A percentile compares a stretch with the other conserved stretches of the same genome.
Conservation (phyloP, 257 asterid genomes). For the Cynanchum wilfordii region DNA sequence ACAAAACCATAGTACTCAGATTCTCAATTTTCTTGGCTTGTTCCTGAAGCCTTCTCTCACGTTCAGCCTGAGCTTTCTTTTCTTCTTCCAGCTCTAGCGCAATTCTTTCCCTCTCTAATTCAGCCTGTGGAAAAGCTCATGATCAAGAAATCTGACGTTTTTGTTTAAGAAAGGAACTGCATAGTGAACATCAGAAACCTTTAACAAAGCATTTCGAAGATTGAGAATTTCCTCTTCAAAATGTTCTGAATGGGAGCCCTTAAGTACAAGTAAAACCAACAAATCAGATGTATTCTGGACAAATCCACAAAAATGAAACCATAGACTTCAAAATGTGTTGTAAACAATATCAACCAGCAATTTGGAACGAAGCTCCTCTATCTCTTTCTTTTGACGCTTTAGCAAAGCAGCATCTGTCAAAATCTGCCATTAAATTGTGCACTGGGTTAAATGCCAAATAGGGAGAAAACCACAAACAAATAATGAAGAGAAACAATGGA, state of each 20-base stretch:
- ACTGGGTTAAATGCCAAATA: conserved; percentile 17
- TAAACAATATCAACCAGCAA: conserved; percentile 52
- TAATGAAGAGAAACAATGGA: conserved; percentile 7
- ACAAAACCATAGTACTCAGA: conserved; percentile 87
- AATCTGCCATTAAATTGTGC: conserved; percentile 43
- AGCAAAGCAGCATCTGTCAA: conserved; percentile 96
- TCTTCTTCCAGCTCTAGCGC: conserved; percentile 94
- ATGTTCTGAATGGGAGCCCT: conserved; percentile 90
- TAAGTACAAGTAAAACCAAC: conserved; percentile 20
- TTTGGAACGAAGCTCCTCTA: conserved; percentile 88
- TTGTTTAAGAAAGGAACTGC: conserved; percentile 14
- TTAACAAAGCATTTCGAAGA: conserved; percentile 84
- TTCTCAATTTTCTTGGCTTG: conserved; percentile 89
- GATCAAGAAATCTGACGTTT: conserved; percentile 5
- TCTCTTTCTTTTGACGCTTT: conserved; percentile 95
- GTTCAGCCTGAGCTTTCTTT: conserved; percentile 92
- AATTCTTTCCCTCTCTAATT: conserved; percentile 93
- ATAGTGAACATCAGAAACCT: conserved; percentile 43
- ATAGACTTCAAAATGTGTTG: neutral
- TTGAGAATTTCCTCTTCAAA: conserved; percentile 75
- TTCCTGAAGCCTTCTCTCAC: conserved; percentile 78
- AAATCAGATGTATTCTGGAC: conserved; percentile 24
- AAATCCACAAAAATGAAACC: conserved; percentile 17
- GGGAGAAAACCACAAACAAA: neutral
- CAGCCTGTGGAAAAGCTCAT: conserved; percentile 48